phyloP scores from a whole-genome alignment of 768 basidiomycete species.

The Flagelloscypha sp. region DNA sequence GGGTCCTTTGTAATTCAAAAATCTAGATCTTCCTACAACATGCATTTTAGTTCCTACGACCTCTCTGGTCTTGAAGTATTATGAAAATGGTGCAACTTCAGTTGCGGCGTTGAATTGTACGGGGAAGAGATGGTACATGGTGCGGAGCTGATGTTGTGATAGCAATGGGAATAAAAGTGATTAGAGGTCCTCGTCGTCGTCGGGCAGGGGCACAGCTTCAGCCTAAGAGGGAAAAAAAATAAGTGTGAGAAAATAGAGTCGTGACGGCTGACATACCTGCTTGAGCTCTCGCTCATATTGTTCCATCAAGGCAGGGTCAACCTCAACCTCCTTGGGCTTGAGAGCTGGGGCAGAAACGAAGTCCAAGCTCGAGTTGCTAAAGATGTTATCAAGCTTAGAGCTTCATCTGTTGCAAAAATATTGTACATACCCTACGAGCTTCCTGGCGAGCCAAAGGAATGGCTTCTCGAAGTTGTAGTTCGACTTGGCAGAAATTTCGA shows the following conservation, averaged over 20 bases:
- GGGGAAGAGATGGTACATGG: no score
- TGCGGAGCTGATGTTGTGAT: no score
- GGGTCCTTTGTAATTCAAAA: no score
- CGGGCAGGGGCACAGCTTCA: conserved; percentile 88
- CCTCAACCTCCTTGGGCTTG: conserved; percentile 83
- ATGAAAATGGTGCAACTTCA: no score
- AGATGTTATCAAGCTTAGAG: conserved; percentile 3
- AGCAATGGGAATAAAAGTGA: no score
- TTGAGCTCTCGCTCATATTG: conserved; percentile 75
- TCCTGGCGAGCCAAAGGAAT: conserved; percentile 98
- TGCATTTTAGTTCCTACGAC: no score
- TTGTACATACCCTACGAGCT: conserved; percentile 81
- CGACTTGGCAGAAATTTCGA: conserved; percentile 98
- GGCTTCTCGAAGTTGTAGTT: conserved; percentile 99
- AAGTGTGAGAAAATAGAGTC: conserved; percentile 7
- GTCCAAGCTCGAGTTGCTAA: conserved; percentile 77
- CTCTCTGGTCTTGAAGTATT: no score
- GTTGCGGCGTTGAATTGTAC: no score
- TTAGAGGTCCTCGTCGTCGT: conserved; percentile 90
- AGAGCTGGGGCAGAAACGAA: conserved; percentile 97
- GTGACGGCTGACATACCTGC: conserved; percentile 32
- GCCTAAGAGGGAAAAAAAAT: conserved; percentile 40
- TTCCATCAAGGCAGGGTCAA: conserved; percentile 72
- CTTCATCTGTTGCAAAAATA: neutral
- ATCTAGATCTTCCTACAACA: no score